Evolutionary conservation across 371 early-diverging fungal species (phyloP).

Genomic region (Nosema muscidifuracis): DNA sequence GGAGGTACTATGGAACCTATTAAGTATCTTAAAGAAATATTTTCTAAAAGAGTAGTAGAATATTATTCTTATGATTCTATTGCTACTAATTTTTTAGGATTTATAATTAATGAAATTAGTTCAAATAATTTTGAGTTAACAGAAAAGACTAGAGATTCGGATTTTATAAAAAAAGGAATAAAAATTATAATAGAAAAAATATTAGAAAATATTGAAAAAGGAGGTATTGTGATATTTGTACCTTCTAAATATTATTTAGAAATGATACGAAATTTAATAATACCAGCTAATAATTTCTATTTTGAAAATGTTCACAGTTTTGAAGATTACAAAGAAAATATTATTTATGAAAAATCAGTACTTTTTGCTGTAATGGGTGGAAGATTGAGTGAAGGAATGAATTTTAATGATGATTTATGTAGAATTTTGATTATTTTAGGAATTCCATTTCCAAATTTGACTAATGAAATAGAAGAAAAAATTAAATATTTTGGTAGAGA

Average conservation of each 20-base stretch:
- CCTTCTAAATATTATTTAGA: constrained; percentile 59
- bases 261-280: constrained; percentile 29
- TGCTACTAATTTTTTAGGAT: background rate
- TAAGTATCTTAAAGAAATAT: constrained; percentile 20
- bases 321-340: constrained; percentile 23
- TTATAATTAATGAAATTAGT: constrained; percentile 21
- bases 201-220: constrained; percentile 35
- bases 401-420: constrained; percentile 66
- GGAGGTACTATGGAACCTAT: constrained; percentile 91
- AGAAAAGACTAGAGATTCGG: constrained; percentile 2
- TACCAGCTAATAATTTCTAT: constrained; percentile 12
- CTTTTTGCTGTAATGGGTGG: constrained; percentile 89
- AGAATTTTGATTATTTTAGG: constrained; percentile 72
- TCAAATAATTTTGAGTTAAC: background rate
- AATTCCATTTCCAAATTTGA: constrained; percentile 73
- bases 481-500: constrained; percentile 45
- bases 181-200: constrained; percentile 30
- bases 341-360: constrained; percentile 64
- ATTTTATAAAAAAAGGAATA: constrained; percentile 23
- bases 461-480: constrained; percentile 67
- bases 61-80: constrained; percentile 1
- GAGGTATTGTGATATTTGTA: constrained; percentile 61
- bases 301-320: constrained; percentile 52
- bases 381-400: constrained; percentile 90
- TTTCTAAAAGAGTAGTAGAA: constrained; percentile 5